phyloP scores from a whole-genome alignment of 306 rosid genomes.

The Carpinus fangiana region DNA sequence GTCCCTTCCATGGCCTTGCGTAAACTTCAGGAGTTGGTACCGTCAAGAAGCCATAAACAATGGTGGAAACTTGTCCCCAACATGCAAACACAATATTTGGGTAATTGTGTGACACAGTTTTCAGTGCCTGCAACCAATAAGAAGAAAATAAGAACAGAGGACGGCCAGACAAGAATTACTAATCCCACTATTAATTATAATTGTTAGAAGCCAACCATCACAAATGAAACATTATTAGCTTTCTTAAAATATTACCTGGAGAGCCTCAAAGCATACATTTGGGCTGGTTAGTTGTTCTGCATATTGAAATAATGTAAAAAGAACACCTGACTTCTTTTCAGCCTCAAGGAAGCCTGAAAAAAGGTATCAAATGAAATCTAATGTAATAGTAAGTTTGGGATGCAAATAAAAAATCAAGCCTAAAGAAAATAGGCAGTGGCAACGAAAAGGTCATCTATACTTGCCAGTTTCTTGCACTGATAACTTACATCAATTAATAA shows the following conservation, averaged over 20 bases:
- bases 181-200: conserved; percentile 1
- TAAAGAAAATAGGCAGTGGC: neutral
- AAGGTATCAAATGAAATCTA: conserved; percentile 26
- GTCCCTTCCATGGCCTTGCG: conserved; percentile 54
- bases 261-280: conserved; percentile 84
- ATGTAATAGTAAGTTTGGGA: neutral
- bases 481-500: neutral
- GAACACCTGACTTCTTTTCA: conserved; percentile 62
- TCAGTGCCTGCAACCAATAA: conserved; percentile 65
- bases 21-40: conserved; percentile 50
- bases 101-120: conserved; percentile 79
- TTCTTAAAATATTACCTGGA: conserved; percentile 62
- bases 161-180: neutral
- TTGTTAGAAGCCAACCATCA: conserved; percentile 8
- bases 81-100: conserved; percentile 66
- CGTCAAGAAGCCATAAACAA: conserved; percentile 52
- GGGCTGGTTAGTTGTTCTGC: conserved; percentile 59
- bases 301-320: conserved; percentile 55
- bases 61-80: conserved; percentile 71
- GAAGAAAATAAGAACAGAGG: conserved; percentile 3
- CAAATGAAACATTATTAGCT: conserved; percentile 8
- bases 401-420: neutral
- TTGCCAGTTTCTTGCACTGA: neutral
- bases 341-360: conserved; percentile 44
- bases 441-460: neutral